These are phyloP conservation scores for Haplosporangium sp. DNA, from an alignment of 371 early-diverging fungal genomes.

Conservation along the genomic window DNA sequence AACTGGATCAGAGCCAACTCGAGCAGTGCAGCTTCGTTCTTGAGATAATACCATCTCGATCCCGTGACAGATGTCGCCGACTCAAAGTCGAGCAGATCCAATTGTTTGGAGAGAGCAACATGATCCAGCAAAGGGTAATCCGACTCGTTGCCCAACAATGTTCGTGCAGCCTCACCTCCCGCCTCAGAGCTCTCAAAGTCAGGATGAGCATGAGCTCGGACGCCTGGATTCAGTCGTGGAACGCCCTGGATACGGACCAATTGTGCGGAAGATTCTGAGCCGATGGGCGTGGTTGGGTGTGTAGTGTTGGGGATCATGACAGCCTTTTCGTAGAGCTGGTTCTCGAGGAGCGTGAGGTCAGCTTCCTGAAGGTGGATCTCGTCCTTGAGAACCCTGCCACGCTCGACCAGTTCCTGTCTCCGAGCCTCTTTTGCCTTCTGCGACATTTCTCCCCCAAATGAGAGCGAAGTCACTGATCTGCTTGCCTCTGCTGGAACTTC, in stretches of 20 bases:
- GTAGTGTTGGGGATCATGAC: constrained; percentile 79
- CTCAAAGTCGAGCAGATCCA: constrained; percentile 86
- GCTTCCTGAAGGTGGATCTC: constrained; percentile 57
- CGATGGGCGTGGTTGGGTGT: constrained; percentile 73
- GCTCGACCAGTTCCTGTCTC: constrained; percentile 53
- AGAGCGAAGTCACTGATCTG: neutral
- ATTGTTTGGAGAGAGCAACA: constrained; percentile 67
- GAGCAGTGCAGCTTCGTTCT: constrained; percentile 84
- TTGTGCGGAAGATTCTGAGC: constrained; percentile 70
- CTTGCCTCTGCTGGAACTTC: neutral
- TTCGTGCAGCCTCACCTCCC: constrained; percentile 23
- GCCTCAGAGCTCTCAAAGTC: neutral
- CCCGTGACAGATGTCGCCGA: constrained; percentile 89
- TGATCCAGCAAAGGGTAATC: constrained; percentile 70
- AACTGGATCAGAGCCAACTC: constrained; percentile 90
- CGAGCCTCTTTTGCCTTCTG: constrained; percentile 22
- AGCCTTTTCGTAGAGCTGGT: constrained; percentile 64
- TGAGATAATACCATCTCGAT: constrained; percentile 87
- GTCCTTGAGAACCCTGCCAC: constrained; percentile 64
- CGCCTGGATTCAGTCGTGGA: constrained; percentile 35
- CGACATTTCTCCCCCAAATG: constrained; percentile 7
- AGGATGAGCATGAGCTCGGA: constrained; percentile 31
- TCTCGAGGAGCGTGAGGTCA: constrained; percentile 56
- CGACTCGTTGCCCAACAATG: constrained; percentile 22
- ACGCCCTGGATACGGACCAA: constrained; percentile 62